Percentiles rank a stretch among this genome's conserved stretches.
phyloP scores from a whole-genome alignment of 1,284 basidiomycete genomes.

The Malassezia arunalokei region DNA sequence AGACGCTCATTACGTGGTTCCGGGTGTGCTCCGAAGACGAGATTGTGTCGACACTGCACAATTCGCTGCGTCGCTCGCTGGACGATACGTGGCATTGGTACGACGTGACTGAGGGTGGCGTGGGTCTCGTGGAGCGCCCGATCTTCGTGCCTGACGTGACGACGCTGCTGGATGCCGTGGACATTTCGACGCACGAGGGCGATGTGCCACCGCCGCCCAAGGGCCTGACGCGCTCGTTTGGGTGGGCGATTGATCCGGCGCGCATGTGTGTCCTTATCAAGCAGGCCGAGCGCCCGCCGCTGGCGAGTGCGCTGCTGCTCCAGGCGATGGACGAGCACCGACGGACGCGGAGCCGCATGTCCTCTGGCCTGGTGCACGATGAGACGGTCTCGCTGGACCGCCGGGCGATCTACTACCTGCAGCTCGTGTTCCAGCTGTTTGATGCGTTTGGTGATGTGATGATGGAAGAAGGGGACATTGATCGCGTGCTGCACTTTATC shows the following conservation, averaged over 20 bases:
- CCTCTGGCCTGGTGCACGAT: not conserved
- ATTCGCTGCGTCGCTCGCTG: not conserved
- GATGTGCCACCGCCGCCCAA: not conserved
- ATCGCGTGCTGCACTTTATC: conserved; percentile 31
- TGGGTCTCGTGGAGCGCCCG: not conserved
- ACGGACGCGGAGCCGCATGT: conserved; percentile 14
- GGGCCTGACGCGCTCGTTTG: conserved; percentile 17
- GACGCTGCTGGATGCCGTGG: not conserved
- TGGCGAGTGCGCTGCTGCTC: conserved; percentile 20
- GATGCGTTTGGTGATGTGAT: conserved; percentile 32
- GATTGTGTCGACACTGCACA: conserved; percentile 11
- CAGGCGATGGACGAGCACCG: conserved; percentile 24
- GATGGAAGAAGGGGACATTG: conserved; percentile 24
- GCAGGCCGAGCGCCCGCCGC: conserved; percentile 16
- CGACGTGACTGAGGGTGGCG: not conserved
- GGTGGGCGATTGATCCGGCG: conserved; percentile 21
- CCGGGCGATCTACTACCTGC: conserved; percentile 26
- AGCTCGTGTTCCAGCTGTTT: conserved; percentile 33
- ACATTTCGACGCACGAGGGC: not conserved
- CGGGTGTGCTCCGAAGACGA: conserved; percentile 18
- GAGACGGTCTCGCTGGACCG: conserved; percentile 8
- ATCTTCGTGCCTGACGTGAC: not conserved
- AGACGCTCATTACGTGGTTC: conserved; percentile 27
- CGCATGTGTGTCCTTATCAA: conserved; percentile 21
- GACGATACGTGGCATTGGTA: not conserved